Conservation (phyloP, 441 rosid genomes). For the Macaranga tanarius region DNA sequence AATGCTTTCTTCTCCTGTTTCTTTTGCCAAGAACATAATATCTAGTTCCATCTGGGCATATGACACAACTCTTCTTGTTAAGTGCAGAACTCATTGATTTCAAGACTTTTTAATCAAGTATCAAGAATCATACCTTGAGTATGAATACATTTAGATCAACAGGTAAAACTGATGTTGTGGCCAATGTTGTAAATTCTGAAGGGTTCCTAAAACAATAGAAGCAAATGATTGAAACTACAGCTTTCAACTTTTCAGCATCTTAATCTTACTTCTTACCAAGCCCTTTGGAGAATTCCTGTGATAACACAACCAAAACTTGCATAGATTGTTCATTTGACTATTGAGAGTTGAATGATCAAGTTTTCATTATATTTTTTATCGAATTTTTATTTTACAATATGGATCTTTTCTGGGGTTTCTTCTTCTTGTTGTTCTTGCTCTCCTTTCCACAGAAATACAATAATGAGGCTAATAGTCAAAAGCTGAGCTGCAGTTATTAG, state of each 20-base stretch:
- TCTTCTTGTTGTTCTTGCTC: too few species aligned
- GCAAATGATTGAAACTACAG: neutral
- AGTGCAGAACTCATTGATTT: slow-evolving; percentile 5
- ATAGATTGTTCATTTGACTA: neutral
- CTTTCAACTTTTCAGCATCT: neutral
- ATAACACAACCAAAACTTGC: neutral
- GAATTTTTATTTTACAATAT: neutral
- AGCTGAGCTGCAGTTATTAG: neutral
- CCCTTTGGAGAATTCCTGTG: neutral
- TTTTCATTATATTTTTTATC: neutral
- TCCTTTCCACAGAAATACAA: too few species aligned
- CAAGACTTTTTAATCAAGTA: slow-evolving; percentile 8
- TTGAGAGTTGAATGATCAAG: neutral
- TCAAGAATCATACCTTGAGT: slow-evolving; percentile 40
- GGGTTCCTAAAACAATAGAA: slow-evolving; percentile 49
- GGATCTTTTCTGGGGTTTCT: too few species aligned
- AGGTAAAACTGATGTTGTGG: slow-evolving; percentile 72
- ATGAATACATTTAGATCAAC: slow-evolving; percentile 58
- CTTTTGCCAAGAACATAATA: slow-evolving; percentile 65
- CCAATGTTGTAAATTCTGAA: slow-evolving; percentile 51
- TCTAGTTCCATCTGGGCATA: slow-evolving; percentile 82
- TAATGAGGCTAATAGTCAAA: neutral
- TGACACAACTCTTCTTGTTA: slow-evolving; percentile 13
- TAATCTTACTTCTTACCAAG: neutral
- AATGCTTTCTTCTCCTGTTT: slow-evolving; percentile 42